A percentile compares a stretch with the other conserved stretches of the same genome.
These are phyloP conservation scores for Gaillardinia entomophila DNA, from an alignment of 805 yeast species.

Conservation along the genomic window DNA sequence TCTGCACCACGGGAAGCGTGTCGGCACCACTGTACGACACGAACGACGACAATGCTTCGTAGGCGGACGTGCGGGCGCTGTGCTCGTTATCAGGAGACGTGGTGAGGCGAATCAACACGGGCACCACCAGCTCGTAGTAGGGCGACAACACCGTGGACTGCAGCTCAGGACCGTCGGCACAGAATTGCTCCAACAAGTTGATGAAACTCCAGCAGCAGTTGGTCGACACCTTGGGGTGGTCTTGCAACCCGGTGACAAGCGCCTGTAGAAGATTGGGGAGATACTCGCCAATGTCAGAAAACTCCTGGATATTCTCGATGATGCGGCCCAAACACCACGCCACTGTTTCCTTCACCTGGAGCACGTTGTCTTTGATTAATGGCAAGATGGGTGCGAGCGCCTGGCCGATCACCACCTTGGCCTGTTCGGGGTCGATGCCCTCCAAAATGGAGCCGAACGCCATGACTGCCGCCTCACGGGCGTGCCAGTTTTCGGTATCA, in stretches of 20 bases:
- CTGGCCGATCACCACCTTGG: constrained; percentile 64
- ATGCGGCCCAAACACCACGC: constrained; percentile 98
- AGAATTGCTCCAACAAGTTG: constrained; percentile 81
- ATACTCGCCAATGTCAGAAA: constrained; percentile 60
- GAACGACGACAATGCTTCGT: constrained; percentile 82
- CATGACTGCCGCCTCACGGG: constrained; percentile 97
- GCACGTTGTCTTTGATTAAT: constrained; percentile 65
- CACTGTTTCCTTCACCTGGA: constrained; percentile 93
- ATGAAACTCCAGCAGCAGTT: constrained; percentile 97
- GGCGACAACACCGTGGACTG: constrained; percentile 64
- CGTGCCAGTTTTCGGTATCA: constrained; percentile 56
- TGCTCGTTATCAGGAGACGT: constrained; percentile 75
- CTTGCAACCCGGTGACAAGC: constrained; percentile 73
- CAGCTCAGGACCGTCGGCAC: constrained; percentile 43
- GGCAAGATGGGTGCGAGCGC: constrained; percentile 76
- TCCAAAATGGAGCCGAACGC: constrained; percentile 96
- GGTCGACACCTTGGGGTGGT: constrained; percentile 90
- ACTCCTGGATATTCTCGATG: constrained; percentile 78
- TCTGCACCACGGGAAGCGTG: constrained; percentile 62
- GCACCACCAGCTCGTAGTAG: constrained; percentile 65
- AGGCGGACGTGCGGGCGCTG: constrained; percentile 91
- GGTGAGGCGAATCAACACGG: constrained; percentile 64
- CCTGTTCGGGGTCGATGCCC: constrained; percentile 78
- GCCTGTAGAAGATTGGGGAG: constrained; percentile 72
- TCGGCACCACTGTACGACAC: constrained; percentile 71